Percentiles rank a stretch among this genome's conserved stretches.
phyloP scores from a whole-genome alignment of 345 rosid species.

The Microthlaspi erraticum region DNA sequence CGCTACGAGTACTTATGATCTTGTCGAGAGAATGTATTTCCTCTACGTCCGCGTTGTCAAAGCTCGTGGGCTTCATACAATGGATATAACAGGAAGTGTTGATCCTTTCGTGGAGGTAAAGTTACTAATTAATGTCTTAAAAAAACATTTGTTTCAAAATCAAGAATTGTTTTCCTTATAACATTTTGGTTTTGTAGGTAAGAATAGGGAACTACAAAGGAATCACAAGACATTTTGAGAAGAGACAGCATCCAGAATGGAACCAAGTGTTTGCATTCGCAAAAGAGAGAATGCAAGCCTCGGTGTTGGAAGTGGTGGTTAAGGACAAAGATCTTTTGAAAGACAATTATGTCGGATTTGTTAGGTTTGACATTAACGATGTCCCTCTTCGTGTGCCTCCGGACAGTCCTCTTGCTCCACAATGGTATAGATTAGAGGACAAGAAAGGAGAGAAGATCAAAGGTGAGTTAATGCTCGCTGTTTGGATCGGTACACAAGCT shows the following conservation, averaged over 20 bases:
- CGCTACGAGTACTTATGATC: constrained; percentile 83
- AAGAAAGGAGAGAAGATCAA: constrained; percentile 82
- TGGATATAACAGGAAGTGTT: constrained; percentile 87
- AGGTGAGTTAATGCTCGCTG: constrained; percentile 96
- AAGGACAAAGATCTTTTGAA: constrained; percentile 88
- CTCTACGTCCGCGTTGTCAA: constrained; percentile 94
- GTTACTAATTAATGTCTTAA: neutral
- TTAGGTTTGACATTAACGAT: constrained; percentile 82
- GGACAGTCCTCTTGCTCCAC: constrained; percentile 96
- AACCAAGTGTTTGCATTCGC: constrained; percentile 97
- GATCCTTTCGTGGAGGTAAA: constrained; percentile 94
- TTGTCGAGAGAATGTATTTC: constrained; percentile 95
- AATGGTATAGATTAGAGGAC: constrained; percentile 91
- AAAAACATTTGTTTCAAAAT: neutral
- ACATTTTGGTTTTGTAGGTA: constrained; percentile 47
- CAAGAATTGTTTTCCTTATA: neutral
- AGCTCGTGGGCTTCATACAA: constrained; percentile 90
- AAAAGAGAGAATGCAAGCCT: constrained; percentile 91
- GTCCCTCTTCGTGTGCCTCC: constrained; percentile 95
- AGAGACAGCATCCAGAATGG: constrained; percentile 92
- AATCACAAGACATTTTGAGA: constrained; percentile 87
- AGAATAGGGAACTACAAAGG: constrained; percentile 92
- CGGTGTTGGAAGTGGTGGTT: constrained; percentile 77
- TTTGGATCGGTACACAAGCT: constrained; percentile 99
- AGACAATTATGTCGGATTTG: constrained; percentile 89